Base-by-base conservation (phyloP, 495 filamentous ascomycete species). In the Hyaloscypha variabilis region DNA sequence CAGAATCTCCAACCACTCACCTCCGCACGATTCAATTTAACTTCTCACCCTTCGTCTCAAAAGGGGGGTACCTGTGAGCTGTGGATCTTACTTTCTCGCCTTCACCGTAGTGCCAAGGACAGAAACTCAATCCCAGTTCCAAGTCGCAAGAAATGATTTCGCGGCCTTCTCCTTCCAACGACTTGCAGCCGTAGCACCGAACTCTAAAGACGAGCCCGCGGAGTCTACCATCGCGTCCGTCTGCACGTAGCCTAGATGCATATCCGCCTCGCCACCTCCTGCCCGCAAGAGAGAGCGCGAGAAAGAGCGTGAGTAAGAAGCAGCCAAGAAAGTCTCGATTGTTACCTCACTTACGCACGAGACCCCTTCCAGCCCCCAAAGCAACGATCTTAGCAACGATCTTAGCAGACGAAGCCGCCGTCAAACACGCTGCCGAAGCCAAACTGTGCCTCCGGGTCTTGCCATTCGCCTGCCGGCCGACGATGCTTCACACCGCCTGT, bases 371-470 rank as follows among this genome's bases (percentile, higher is more conserved):
- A 21, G 58, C 58, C 58, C 58, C 58, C 36, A 61, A 61, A 19
- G 31, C 31, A 36, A 6, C 31, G 31, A 36, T 36, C 31, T 36
- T 13, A 6, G 31, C 5, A 6, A 36, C 31, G n/a, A n/a, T n/a
- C n/a, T n/a, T n/a, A 34, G 31, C 13, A 34, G 31, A 34, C 13
- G 30, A 39, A 31, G 55, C 58, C 58, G 39, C 58, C 39, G 42
- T 61, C 58, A 61, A 61, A 61, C 58, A 61, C 2, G 58, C 31
- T n/a, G 49, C 2, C 58, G 31, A 59, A 42, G 19, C 8, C 4
- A 21, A 50, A 25, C 19, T n/a, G 6, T 17, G 39, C 58, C n/a
- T 51, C 0, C 25, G n/a, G 19, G 3, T 26, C 29, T 21, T 46
- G 23, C 39, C 58, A 61, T 61, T 25, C 26, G 58, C 23, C 36